Base-by-base conservation (phyloP, 2,329 filamentous ascomycete species). In the Zasmidium angulare region DNA sequence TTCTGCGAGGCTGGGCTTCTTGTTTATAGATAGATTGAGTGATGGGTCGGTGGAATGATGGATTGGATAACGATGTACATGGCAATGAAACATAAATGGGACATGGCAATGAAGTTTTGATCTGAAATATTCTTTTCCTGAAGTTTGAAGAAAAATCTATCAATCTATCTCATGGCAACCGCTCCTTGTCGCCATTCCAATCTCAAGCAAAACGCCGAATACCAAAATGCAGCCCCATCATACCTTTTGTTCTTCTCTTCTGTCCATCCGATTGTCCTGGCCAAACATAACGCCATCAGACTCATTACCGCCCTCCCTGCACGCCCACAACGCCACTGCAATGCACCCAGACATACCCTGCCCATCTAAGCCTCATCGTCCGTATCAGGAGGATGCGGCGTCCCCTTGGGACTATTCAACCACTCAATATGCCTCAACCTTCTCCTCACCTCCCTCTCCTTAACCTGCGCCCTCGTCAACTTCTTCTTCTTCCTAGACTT, bases 401-500 rank as follows among this genome's bases (percentile, higher is more conserved):
- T 93, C 3, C 90, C 91, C 84, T 93, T 92, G 66, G 72, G 68
- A 20, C 54, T 62, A 62, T 91, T 93, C 69, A 96, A 81, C 83
- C 84, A 87, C 69, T 87, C 84, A 61, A 87, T 84, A 77, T 99
- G 92, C 70, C 95, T 86, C 77, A 98, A 81, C 68, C 95, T 84
- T 67, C 93, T 86, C 65, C 96, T 84, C 47, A 89, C 89, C 78
- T 98, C 93, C 20, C 89, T 84, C 76, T 99, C 95, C 85, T 99
- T 99, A 74, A 93, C 69, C 77, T 99, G 92, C 78, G 92, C 92
- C 82, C 96, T 91, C 58, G 95, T 99, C 86, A 95, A 86, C 90
- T 99, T 99, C 87, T 93, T 96, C 91, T 97, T 97, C 80, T 89
- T 89, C 84, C 93, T 95, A 10, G 89, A 83, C 76, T 84, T 86